Conservation (phyloP, 495 filamentous ascomycete genomes). For the Xylaria grammica region DNA sequence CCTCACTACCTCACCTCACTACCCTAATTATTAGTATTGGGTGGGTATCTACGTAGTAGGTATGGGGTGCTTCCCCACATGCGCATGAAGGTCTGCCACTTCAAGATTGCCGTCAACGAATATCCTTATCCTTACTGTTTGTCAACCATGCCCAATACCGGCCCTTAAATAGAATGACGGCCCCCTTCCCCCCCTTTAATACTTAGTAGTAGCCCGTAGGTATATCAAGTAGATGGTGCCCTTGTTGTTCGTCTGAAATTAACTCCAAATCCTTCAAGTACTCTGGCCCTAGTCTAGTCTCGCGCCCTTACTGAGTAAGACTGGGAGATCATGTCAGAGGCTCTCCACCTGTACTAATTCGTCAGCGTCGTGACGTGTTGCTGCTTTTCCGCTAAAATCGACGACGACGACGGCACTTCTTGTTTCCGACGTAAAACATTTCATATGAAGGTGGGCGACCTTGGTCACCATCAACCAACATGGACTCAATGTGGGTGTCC, state of each 20-base stretch:
- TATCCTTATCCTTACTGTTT: not conserved
- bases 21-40: too few species aligned
- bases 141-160: not conserved
- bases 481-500: slow-evolving; percentile 18
- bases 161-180: slow-evolving; percentile 7
- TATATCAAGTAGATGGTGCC: not conserved
- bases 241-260: not conserved
- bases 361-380: not conserved
- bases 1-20: too few species aligned
- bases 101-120: not conserved
- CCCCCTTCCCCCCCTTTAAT: slow-evolving; percentile 3
- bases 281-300: not conserved
- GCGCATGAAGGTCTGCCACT: slow-evolving; percentile 8
- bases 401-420: not conserved
- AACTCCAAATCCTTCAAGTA: not conserved
- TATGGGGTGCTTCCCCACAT: slow-evolving; percentile 7
- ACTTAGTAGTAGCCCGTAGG: too few species aligned
- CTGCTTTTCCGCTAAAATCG: not conserved
- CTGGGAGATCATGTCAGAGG: slow-evolving; percentile 10
- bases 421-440: not conserved
- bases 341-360: not conserved
- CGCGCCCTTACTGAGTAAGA: slow-evolving; percentile 3
- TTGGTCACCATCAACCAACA: slow-evolving; percentile 6
- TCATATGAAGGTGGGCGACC: not conserved
- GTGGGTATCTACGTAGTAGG: too few species aligned